A percentile compares a stretch with the other conserved stretches of the same genome.
Evolutionary conservation across 2,329 filamentous ascomycete genomes (phyloP).

Genomic region (Pestalotiopsis sp.): DNA sequence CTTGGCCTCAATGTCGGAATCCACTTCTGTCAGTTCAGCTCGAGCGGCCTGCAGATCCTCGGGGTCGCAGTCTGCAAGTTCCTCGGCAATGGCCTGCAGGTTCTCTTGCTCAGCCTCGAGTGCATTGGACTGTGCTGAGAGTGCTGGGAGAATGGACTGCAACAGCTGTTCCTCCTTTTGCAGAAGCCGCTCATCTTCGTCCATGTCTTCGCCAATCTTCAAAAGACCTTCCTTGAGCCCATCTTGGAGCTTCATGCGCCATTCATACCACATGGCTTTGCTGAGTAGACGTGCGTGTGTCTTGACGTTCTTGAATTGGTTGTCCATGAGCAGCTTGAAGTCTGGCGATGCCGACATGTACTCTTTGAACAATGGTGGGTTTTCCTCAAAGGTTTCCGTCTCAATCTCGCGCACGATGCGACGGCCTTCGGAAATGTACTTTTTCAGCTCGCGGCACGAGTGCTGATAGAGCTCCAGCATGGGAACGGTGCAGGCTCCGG

Average conservation of each 20-base stretch:
- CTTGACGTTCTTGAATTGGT: constrained; percentile 97
- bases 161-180: constrained; percentile 70
- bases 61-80: constrained; percentile 79
- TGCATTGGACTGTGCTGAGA: constrained; percentile 62
- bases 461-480: constrained; percentile 96
- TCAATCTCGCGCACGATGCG: constrained; percentile 91
- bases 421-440: constrained; percentile 92
- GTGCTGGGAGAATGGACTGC: constrained; percentile 65
- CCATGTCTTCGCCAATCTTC: constrained; percentile 76
- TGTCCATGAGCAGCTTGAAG: constrained; percentile 86
- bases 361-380: constrained; percentile 87
- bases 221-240: constrained; percentile 81
- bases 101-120: constrained; percentile 67
- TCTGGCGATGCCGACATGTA: constrained; percentile 86
- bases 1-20: constrained; percentile 72
- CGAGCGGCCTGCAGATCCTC: constrained; percentile 76
- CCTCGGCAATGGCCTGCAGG: constrained; percentile 72
- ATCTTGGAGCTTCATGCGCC: constrained; percentile 85
- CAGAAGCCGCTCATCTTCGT: constrained; percentile 69
- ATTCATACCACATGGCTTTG: constrained; percentile 98
- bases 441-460: constrained; percentile 92
- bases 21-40: constrained; percentile 65
- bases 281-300: constrained; percentile 86
- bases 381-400: constrained; percentile 83
- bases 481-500: constrained; percentile 87